These are phyloP conservation scores for Wickerhamia fluorescens DNA, from an alignment of 805 yeast species.

Conservation along the genomic window DNA sequence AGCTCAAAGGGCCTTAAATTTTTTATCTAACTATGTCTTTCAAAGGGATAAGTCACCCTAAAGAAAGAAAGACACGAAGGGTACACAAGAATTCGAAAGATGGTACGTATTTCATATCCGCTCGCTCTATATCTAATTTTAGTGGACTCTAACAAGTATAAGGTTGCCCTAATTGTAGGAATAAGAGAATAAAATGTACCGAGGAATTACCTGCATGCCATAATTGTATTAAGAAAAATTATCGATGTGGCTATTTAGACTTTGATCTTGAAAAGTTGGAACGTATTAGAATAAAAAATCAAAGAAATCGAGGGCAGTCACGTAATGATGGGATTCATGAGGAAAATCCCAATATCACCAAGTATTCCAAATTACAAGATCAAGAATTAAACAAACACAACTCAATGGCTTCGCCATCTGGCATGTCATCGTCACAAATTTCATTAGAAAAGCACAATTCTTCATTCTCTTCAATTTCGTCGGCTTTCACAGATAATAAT, in stretches of 20 bases:
- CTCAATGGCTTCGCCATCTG: no score
- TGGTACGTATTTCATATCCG: constrained; percentile 11
- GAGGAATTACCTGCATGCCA: constrained; percentile 37
- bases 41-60: constrained; percentile 1
- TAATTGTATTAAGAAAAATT: constrained; percentile 31
- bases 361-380: constrained; percentile 1
- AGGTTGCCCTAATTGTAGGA: constrained; percentile 39
- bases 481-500: no score
- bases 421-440: no score
- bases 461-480: no score
- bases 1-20: no score
- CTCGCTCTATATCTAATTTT: background rate
- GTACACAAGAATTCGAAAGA: constrained; percentile 22
- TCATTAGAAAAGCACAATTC: no score
- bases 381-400: background rate
- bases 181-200: constrained; percentile 35
- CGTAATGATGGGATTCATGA: no score
- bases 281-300: constrained; percentile 27
- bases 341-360: background rate
- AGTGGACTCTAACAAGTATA: constrained; percentile 5
- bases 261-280: constrained; percentile 32
- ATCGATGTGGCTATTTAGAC: constrained; percentile 36
- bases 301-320: no score
- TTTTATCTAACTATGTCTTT: no score
- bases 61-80: constrained; percentile 16